Conservation (phyloP, 2,329 filamentous ascomycete genomes). For the Monosporascus sp. region DNA sequence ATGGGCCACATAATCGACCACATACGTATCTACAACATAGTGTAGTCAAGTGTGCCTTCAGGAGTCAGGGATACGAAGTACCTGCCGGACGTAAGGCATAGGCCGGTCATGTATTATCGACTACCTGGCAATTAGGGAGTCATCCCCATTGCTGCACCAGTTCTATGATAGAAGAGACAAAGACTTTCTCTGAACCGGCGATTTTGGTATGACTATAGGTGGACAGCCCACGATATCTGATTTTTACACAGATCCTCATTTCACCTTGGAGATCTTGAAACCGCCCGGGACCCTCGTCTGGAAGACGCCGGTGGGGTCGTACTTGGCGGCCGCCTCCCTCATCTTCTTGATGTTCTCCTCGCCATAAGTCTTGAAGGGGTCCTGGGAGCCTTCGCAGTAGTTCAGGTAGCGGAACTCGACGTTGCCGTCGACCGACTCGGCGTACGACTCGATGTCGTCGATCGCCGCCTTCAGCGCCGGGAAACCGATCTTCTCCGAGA, state of each 20-base stretch:
- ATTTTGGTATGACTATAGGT: too few species aligned
- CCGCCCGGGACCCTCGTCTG: conserved; percentile 8
- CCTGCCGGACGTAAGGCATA: too few species aligned
- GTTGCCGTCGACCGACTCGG: conserved; percentile 1
- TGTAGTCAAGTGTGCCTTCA: too few species aligned
- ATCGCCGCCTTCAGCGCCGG: conserved; percentile 1
- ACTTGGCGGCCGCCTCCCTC: conserved; percentile 2
- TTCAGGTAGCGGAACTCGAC: conserved; percentile 8
- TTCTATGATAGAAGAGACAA: too few species aligned
- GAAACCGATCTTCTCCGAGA: not conserved
- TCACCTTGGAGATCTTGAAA: conserved; percentile 4
- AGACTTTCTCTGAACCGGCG: too few species aligned
- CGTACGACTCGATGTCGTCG: conserved; percentile 2
- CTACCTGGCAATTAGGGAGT: too few species aligned
- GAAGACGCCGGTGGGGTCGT: conserved; percentile 8
- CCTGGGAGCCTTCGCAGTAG: conserved; percentile 6
- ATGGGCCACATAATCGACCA: too few species aligned
- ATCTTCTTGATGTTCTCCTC: conserved; percentile 1
- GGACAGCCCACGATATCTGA: too few species aligned
- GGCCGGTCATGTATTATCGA: too few species aligned
- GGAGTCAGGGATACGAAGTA: too few species aligned
- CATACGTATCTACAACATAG: too few species aligned
- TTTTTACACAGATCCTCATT: not conserved
- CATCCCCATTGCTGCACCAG: too few species aligned
- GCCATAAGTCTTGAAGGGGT: conserved; percentile 6